Percentiles rank a stretch among this genome's conserved stretches.
Conservation (phyloP, 1,139 yeast genomes). For the Blastobotrys capitulatus region DNA sequence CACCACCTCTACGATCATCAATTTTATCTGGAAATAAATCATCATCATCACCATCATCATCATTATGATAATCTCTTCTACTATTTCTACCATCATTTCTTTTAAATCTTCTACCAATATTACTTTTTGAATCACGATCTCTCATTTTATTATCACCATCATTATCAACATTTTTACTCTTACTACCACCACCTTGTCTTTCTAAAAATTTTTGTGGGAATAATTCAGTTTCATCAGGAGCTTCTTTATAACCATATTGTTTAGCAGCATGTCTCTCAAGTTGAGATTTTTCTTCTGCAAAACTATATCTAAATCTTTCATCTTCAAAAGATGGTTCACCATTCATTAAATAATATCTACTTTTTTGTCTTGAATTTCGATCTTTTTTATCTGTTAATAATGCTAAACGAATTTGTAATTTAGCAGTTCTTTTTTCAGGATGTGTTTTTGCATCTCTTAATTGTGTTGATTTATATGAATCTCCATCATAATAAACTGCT, state of each 20-base stretch:
- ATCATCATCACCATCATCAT: slow-evolving; percentile 7
- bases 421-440: slow-evolving; percentile 42
- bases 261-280: slow-evolving; percentile 12
- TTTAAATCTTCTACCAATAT: too few relatives aligned
- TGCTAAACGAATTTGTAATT: slow-evolving; percentile 43
- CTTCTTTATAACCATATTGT: slow-evolving; percentile 6
- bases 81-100: neutral
- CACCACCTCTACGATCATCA: neutral
- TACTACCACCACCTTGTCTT: too few relatives aligned
- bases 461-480: slow-evolving; percentile 20
- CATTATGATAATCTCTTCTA: neutral
- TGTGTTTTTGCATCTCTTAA: slow-evolving; percentile 33
- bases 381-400: slow-evolving; percentile 52
- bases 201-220: slow-evolving; percentile 5
- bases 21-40: slow-evolving; percentile 19
- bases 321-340: slow-evolving; percentile 65
- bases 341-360: slow-evolving; percentile 63
- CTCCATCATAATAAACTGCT: slow-evolving; percentile 24
- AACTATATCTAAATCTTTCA: slow-evolving; percentile 17
- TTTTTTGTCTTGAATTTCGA: slow-evolving; percentile 51
- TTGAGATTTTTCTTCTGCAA: slow-evolving; percentile 18
- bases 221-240: slow-evolving; percentile 5
- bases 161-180: slow-evolving; percentile 1
- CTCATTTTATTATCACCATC: neutral
- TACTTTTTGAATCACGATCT: neutral